These are phyloP conservation scores for Grosmannia clavigera DNA, from an alignment of 2,329 filamentous ascomycete species.

Conservation along the genomic window DNA sequence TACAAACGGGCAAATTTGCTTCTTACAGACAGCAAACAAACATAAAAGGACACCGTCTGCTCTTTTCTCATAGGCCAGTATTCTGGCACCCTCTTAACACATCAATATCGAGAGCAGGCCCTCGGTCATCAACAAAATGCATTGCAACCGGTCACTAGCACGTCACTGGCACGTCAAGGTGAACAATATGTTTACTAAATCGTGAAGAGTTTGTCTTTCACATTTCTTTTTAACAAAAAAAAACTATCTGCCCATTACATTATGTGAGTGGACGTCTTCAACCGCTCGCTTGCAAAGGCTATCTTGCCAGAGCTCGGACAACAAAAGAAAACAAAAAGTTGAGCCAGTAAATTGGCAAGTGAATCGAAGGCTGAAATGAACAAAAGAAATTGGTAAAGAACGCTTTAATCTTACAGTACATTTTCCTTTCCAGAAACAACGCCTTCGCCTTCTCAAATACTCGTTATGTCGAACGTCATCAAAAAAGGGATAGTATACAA, in stretches of 20 bases:
- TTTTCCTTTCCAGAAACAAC: background rate
- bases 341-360: background rate
- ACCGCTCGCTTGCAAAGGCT: background rate
- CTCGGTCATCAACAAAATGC: no score
- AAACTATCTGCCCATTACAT: background rate
- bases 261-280: background rate
- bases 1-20: background rate
- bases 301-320: background rate
- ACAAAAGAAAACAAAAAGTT: background rate
- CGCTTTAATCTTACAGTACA: background rate
- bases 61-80: background rate
- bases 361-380: background rate
- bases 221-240: no score
- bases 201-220: background rate
- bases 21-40: background rate
- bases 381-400: background rate
- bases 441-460: background rate
- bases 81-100: background rate
- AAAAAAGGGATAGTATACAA: background rate
- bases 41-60: background rate
- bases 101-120: no score
- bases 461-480: background rate
- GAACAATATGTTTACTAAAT: background rate
- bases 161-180: background rate
- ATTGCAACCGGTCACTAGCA: background rate